Evolutionary conservation across 1,139 yeast genomes (phyloP).

Genomic region (Suhomyces bolitotheri): DNA sequence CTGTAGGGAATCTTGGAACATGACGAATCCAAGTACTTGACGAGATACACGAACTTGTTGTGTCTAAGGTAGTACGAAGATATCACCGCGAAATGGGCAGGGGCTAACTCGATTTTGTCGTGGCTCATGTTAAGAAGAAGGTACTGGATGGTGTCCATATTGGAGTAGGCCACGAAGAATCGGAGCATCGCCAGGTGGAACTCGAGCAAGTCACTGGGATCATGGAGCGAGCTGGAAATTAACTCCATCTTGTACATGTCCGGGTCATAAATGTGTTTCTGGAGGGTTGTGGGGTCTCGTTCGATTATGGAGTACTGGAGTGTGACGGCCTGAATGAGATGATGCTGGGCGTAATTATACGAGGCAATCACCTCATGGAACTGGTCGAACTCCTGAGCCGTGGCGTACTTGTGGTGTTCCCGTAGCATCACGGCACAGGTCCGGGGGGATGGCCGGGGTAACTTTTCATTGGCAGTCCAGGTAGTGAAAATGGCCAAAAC

Average conservation of each 20-base stretch:
- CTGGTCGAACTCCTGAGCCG: slow-evolving; percentile 26
- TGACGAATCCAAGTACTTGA: slow-evolving; percentile 25
- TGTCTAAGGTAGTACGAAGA: slow-evolving; percentile 25
- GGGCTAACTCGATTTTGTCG: slow-evolving; percentile 17
- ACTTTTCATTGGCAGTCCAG: slow-evolving; percentile 29
- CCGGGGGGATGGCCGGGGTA: slow-evolving; percentile 28
- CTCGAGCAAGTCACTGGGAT: slow-evolving; percentile 17
- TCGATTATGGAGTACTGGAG: slow-evolving; percentile 29
- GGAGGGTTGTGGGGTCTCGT: slow-evolving; percentile 27
- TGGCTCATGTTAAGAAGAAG: slow-evolving; percentile 21
- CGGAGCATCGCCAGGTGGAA: slow-evolving; percentile 22
- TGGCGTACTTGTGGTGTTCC: slow-evolving; percentile 35
- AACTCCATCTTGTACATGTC: slow-evolving; percentile 22
- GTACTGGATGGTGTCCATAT: slow-evolving; percentile 26
- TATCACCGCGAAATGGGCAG: slow-evolving; percentile 23
- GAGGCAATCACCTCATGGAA: slow-evolving; percentile 25
- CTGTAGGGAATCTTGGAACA: slow-evolving; percentile 21
- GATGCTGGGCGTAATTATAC: slow-evolving; percentile 24
- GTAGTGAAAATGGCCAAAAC: slow-evolving; percentile 24
- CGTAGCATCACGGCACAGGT: slow-evolving; percentile 30
- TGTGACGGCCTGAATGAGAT: slow-evolving; percentile 25
- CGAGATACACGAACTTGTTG: slow-evolving; percentile 29
- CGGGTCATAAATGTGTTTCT: slow-evolving; percentile 26
- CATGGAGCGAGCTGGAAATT: slow-evolving; percentile 19
- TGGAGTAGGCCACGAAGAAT: slow-evolving; percentile 21